phyloP scores from a whole-genome alignment of 768 basidiomycete species.

The Termitomyces sp. region DNA sequence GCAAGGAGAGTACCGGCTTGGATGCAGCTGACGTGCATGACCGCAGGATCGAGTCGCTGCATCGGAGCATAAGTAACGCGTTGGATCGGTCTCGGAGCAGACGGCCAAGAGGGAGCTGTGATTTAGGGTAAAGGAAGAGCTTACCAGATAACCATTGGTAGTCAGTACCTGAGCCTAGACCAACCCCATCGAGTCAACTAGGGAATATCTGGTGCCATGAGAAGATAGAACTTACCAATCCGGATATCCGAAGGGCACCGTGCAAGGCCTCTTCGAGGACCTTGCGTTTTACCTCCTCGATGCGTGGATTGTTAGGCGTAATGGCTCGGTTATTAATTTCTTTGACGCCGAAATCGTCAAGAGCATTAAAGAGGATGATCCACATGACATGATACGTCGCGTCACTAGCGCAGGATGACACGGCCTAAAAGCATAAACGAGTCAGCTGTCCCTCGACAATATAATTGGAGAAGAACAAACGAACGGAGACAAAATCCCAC shows the following conservation, averaged over 20 bases:
- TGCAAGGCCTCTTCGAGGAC: constrained; percentile 81
- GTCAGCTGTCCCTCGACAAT: not conserved
- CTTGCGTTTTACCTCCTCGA: constrained; percentile 63
- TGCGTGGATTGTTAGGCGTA: constrained; percentile 40
- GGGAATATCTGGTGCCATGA: not conserved
- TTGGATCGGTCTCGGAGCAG: not conserved
- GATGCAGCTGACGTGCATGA: constrained; percentile 85
- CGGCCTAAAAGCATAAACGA: constrained; percentile 30
- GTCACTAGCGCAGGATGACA: constrained; percentile 71
- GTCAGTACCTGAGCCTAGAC: constrained; percentile 75
- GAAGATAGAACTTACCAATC: constrained; percentile 52
- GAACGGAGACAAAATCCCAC: constrained; percentile 83
- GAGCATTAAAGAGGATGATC: constrained; percentile 77
- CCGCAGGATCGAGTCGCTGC: constrained; percentile 79
- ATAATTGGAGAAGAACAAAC: constrained; percentile 17
- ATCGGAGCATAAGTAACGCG: constrained; percentile 5
- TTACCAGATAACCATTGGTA: constrained; percentile 82
- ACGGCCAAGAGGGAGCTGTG: constrained; percentile 17
- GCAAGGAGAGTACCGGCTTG: constrained; percentile 83
- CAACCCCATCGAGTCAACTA: constrained; percentile 1
- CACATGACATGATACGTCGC: constrained; percentile 92
- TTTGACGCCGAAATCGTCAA: constrained; percentile 82
- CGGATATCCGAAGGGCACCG: constrained; percentile 83
- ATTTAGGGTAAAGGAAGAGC: not conserved
- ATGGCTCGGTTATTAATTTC: constrained; percentile 54